Evolutionary conservation across 2,329 filamentous ascomycete species (phyloP).

Genomic region (Trichoderma koningiopsis): DNA sequence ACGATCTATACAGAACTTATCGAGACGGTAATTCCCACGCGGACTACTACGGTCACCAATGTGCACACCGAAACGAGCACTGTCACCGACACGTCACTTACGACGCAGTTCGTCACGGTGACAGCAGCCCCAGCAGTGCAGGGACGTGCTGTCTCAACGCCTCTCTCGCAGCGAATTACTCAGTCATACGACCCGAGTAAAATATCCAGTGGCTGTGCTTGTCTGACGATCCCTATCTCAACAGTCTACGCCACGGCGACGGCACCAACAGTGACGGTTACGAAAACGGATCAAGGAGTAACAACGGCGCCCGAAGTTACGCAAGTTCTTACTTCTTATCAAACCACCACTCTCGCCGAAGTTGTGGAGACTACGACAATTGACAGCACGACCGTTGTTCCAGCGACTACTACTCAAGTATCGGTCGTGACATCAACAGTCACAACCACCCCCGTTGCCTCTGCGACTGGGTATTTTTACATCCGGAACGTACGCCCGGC

Average conservation of each 20-base stretch:
- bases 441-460: neutral
- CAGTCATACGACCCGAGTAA: neutral
- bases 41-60: neutral
- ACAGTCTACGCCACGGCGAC: neutral
- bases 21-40: neutral
- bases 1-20: neutral
- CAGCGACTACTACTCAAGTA: neutral
- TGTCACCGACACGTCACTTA: constrained; percentile 4
- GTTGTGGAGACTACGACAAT: neutral
- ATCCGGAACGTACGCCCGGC: neutral
- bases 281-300: neutral
- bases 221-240: constrained; percentile 4
- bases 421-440: constrained; percentile 3
- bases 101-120: neutral
- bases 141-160: neutral
- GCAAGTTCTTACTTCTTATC: neutral
- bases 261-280: neutral
- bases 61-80: constrained; percentile 5
- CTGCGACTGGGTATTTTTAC: neutral
- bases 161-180: constrained; percentile 2
- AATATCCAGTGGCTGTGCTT: constrained; percentile 8
- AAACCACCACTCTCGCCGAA: neutral
- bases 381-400: constrained; percentile 3
- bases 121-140: neutral
- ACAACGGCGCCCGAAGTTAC: neutral